Base-by-base conservation (phyloP, 1,284 basidiomycete genomes). In the Earliella scabrosa region DNA sequence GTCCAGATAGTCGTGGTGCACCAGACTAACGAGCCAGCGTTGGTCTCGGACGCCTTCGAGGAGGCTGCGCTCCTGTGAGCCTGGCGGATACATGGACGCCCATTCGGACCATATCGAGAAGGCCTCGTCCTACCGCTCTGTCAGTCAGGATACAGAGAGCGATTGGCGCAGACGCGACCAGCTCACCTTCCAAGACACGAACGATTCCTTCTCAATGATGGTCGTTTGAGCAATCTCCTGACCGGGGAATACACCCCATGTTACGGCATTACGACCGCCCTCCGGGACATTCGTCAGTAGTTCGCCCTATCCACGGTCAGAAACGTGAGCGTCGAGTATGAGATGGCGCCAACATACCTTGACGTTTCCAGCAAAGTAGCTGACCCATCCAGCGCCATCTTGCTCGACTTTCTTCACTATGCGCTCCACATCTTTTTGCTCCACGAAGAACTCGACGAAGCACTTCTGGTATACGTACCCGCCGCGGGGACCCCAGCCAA, bases 241-340 rank as follows among this genome's bases (percentile, higher is more conserved):
- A 0, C 93, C 95, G 4, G 97, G 95, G 75, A 99, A 99, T 9
- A 97, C 92, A 59, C 97, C 97, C 97, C 97, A 99, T 0, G 97
- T 99, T 24, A 99, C 97, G 0, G 96, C 97, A 72, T 98, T 98
- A 51, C 93, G 86, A 9, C 86, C 90, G 35, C 86, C 87, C 29
- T 88, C 84, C 2, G 84, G 80, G 11, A 95, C 85, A 73, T 97
- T 98, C 27, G 88, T 94, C 56, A 80, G 78, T 66, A 87, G 87
- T 56, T 95, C 90, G 50, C 93, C 95, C 87, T 94, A 18, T 9
- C 18, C 9, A 38, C 14, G 65, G 18, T 14, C 54, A 36, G 29
- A 7, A n/a, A 18, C 93, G 91, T 75, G 90, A 45, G 18, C 14
- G 10, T 24, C 7, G 14, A 21, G 45, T 18, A 13, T 7, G n/a